phyloP scores from a whole-genome alignment of 495 filamentous ascomycete species.

The Haplographium delicatum region DNA sequence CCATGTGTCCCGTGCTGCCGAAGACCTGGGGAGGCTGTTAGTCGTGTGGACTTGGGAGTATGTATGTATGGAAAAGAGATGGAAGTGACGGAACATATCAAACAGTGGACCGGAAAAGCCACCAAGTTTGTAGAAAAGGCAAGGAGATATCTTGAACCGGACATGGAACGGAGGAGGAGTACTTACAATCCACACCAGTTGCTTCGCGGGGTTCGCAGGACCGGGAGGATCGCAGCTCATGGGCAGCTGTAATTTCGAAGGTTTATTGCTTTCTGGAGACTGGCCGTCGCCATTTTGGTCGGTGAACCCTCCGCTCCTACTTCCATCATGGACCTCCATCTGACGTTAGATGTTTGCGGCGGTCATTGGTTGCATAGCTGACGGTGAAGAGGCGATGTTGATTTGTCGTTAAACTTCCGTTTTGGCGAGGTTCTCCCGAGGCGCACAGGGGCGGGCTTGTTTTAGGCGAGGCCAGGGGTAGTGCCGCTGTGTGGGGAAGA shows the following conservation, averaged over 20 bases:
- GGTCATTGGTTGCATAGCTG: slow-evolving; percentile 7
- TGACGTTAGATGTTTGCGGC: slow-evolving; percentile 1
- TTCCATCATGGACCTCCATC: slow-evolving; percentile 18
- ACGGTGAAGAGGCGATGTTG: background rate
- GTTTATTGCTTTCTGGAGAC: slow-evolving; percentile 15
- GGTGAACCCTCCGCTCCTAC: background rate
- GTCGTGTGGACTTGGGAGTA: no score
- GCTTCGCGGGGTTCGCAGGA: slow-evolving; percentile 64
- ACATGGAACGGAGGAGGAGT: background rate
- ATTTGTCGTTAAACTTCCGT: background rate
- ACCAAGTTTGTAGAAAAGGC: no score
- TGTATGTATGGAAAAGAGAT: no score
- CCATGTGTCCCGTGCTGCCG: slow-evolving; percentile 93
- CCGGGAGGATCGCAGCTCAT: slow-evolving; percentile 74
- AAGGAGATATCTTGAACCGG: background rate
- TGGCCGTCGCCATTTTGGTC: slow-evolving; percentile 8
- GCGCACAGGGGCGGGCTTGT: background rate
- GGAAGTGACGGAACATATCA: no score
- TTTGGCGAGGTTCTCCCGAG: background rate
- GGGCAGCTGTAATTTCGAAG: slow-evolving; percentile 50
- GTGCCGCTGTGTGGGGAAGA: no score
- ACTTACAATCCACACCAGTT: slow-evolving; percentile 77
- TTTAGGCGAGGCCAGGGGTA: background rate
- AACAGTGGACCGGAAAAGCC: no score
- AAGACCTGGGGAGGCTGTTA: slow-evolving; percentile 57